phyloP scores from a whole-genome alignment of 176 grass and related monocot genomes.

The Aegilops tauschii region DNA sequence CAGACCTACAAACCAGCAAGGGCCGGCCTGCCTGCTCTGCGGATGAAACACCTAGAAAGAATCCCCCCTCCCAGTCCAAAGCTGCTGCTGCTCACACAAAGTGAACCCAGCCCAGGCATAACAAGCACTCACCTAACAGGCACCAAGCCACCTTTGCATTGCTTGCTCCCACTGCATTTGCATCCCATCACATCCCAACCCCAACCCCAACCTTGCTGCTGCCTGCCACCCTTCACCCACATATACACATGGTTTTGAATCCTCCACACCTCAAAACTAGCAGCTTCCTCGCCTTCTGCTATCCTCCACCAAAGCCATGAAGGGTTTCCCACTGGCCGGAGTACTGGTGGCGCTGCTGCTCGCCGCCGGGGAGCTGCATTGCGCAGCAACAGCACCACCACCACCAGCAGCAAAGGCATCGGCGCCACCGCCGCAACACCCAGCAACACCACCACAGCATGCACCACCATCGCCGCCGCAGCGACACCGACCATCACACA shows the following conservation, averaged over 20 bases:
- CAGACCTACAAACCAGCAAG: background rate
- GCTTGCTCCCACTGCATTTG: background rate
- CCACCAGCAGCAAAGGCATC: constrained; percentile 7
- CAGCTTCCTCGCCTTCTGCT: background rate
- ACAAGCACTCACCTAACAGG: constrained; percentile 27
- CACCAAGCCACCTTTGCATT: constrained; percentile 6
- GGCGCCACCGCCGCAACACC: background rate
- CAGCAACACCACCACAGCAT: background rate
- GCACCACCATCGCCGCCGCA: background rate
- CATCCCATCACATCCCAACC: background rate
- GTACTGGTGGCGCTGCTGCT: background rate
- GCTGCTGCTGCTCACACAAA: constrained; percentile 31
- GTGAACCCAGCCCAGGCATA: background rate
- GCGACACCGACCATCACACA: background rate
- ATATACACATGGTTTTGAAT: background rate
- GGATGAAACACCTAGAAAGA: background rate
- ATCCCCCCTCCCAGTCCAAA: background rate
- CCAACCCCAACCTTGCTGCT: background rate
- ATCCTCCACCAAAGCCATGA: background rate
- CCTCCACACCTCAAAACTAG: background rate
- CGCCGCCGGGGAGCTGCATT: constrained; percentile 4
- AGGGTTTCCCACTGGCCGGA: background rate
- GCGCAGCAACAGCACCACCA: background rate
- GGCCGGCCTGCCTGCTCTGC: background rate
- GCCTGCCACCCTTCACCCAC: background rate